phyloP scores from a whole-genome alignment of 2,329 filamentous ascomycete species.

The Magnaporthiopsis incrustans region DNA sequence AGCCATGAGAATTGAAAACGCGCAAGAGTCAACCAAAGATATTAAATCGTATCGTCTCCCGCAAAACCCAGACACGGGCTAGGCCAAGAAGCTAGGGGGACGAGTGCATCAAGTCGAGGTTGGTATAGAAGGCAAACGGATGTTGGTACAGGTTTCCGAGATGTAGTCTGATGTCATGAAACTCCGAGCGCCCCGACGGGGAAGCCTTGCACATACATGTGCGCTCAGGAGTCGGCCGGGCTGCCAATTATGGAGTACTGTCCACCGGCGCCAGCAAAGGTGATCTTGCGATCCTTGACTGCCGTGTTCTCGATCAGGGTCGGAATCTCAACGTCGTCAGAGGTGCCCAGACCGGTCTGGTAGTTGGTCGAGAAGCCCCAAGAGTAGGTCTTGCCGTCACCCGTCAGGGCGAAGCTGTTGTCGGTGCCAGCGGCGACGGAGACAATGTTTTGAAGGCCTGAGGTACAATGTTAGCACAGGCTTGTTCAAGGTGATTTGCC shows the following conservation, averaged over 20 bases:
- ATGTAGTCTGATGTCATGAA: background rate
- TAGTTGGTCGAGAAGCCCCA: conserved; percentile 80
- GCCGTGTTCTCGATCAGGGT: conserved; percentile 81
- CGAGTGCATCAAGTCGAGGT: background rate
- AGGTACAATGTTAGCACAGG: conserved; percentile 12
- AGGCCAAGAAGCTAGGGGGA: background rate
- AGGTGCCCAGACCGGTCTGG: conserved; percentile 68
- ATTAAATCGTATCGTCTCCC: background rate
- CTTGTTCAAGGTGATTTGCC: conserved; percentile 3
- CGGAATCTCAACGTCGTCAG: conserved; percentile 71
- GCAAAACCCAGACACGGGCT: background rate
- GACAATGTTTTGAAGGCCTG: conserved; percentile 45
- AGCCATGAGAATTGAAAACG: background rate
- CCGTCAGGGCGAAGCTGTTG: conserved; percentile 63
- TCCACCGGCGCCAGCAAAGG: conserved; percentile 77
- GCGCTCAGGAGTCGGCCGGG: conserved; percentile 18
- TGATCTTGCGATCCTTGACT: conserved; percentile 64
- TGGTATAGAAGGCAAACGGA: background rate
- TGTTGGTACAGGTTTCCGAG: background rate
- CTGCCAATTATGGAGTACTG: conserved; percentile 67
- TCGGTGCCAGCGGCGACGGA: conserved; percentile 59
- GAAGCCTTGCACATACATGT: conserved; percentile 8
- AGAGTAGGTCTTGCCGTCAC: conserved; percentile 61
- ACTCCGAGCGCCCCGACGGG: background rate
- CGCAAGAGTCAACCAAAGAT: background rate